phyloP scores from a whole-genome alignment of 768 basidiomycete genomes.

The Gymnopilus junonius region DNA sequence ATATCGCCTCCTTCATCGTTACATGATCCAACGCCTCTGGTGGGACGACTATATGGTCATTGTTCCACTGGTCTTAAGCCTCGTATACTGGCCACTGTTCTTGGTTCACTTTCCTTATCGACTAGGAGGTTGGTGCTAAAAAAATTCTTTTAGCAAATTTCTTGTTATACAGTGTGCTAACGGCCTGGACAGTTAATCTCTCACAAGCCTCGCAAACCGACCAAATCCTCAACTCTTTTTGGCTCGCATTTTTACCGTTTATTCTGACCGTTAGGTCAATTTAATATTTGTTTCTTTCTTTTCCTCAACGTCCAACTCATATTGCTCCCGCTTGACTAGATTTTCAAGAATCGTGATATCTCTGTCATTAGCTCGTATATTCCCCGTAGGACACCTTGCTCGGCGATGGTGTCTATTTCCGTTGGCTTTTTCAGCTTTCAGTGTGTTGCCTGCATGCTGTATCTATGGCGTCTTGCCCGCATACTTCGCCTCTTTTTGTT shows the following conservation, averaged over 20 bases:
- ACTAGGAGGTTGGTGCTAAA: no score
- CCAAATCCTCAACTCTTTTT: neutral
- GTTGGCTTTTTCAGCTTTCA: neutral
- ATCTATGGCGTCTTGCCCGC: neutral
- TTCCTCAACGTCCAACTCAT: neutral
- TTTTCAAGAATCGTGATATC: neutral
- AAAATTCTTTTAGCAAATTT: no score
- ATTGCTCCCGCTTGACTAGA: neutral
- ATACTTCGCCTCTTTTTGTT: neutral
- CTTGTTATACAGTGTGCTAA: no score
- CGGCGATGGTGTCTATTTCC: neutral
- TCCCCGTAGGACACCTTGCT: neutral
- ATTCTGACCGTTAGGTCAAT: neutral
- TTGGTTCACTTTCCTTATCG: neutral
- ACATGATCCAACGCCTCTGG: slow-evolving; percentile 19
- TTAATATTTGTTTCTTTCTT: neutral
- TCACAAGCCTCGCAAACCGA: neutral
- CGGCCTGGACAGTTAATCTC: neutral
- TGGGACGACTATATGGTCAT: slow-evolving; percentile 28
- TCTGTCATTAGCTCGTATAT: neutral
- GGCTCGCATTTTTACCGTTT: neutral
- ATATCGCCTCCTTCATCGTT: slow-evolving; percentile 22
- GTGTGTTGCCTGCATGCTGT: neutral
- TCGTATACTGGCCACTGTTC: slow-evolving; percentile 15
- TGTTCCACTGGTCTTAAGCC: slow-evolving; percentile 15